phyloP scores from a whole-genome alignment of 108 stramenopile species.

The Pseudonitzschia pungens region DNA sequence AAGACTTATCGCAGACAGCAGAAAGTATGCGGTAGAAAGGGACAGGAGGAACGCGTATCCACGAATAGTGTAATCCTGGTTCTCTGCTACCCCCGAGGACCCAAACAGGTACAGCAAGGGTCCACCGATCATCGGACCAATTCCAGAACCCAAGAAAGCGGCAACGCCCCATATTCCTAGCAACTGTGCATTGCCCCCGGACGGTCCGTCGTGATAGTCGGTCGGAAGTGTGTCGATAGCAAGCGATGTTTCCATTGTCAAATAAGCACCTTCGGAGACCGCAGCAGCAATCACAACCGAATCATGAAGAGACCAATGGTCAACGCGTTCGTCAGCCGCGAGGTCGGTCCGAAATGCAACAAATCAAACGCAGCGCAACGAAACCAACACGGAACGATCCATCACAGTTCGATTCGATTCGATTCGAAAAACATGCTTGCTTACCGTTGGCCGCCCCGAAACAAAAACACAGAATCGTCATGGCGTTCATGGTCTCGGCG shows the following conservation, averaged over 20 bases:
- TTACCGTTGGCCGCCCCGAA: constrained; percentile 65
- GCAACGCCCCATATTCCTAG: constrained; percentile 76
- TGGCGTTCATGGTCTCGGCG: constrained; percentile 35
- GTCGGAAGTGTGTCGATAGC: constrained; percentile 59
- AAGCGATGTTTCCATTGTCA: constrained; percentile 70
- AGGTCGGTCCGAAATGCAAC: background rate
- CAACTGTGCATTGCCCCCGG: constrained; percentile 48
- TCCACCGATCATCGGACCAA: constrained; percentile 62
- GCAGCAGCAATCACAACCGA: background rate
- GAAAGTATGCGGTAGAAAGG: constrained; percentile 39
- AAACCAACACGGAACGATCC: background rate
- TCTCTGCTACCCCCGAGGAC: background rate
- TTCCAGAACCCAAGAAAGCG: constrained; percentile 54
- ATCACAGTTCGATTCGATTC: constrained; percentile 44
- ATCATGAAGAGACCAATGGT: background rate
- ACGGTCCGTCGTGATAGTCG: constrained; percentile 31
- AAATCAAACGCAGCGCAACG: background rate
- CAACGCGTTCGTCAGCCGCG: background rate
- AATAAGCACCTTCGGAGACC: constrained; percentile 45
- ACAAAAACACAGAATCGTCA: constrained; percentile 36
- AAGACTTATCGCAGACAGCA: constrained; percentile 35
- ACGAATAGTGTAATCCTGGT: constrained; percentile 14
- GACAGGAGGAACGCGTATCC: constrained; percentile 28
- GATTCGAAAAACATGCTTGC: background rate
- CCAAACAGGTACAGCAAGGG: constrained; percentile 26